Evolutionary conservation across 2,329 filamentous ascomycete genomes (phyloP), one percentile per base, ranked within the genome.

Genomic region (Colletotrichum sp.): DNA sequence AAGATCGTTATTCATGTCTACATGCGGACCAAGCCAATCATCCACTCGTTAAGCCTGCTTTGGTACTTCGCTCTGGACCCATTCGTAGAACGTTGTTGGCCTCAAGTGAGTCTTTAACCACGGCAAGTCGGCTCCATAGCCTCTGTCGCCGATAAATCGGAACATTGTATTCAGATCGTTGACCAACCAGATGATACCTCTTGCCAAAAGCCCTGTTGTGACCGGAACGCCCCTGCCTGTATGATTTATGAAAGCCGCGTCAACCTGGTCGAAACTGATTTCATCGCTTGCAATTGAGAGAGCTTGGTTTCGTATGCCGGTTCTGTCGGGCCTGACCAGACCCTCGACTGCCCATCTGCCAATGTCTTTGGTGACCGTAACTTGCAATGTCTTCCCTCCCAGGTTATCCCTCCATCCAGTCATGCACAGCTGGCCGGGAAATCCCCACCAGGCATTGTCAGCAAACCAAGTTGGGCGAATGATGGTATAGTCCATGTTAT

Each of bases 401-500:
- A 81, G 80, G 24, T 79, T 78, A 18, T 81, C 80, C 5, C 79
- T 75, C 80, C 80, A 81, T 2, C 80, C 80, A 8, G 80, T 80
- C 79, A 81, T 81, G 34, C 80, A 81, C 4, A 81, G 77, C 21
- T 77, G 73, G 8, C 80, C 80, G 6, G 80, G 76, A 60, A 81
- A 81, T 0, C 80, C 80, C 80, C 80, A 81, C 68, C 71, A 77
- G 16, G 80, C 80, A 49, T 81, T 81, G 18, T 81, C 80, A 10
- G 78, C 79, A 28, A 81, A 81, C 80, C 80, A 81, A 4, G 80
- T 80, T 2, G 82, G 82, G 5, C 82, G 78, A 16, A 83, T 67
- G 30, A 83, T 82, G 0, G 80, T 80, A 52, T 81, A 81, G 8
- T 77, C 77, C 81, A 83, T 83, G 76, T 44, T 81, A 80, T 52